Evolutionary conservation across 805 yeast species (phyloP), one percentile per base, ranked within the genome.

Genomic region (Ogataea degrootiae): DNA sequence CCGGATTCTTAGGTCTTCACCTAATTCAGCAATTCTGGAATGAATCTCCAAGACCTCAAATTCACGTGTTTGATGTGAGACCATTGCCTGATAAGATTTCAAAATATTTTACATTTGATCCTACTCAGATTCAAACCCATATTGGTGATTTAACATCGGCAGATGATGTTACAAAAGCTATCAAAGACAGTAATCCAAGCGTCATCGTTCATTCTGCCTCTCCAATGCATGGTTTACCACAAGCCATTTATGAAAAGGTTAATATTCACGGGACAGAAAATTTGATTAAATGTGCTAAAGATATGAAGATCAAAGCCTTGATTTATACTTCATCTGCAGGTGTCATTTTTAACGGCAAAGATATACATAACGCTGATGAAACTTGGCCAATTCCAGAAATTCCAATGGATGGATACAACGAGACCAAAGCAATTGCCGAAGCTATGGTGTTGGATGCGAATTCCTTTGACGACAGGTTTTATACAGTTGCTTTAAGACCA

Each of bases 321-420:
- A 95, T 94, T 2, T 94, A 91, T 70, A 94, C 99, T 1, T 91
- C 97, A 0, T 88, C 97, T 2, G 98, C 99, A 0, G 97, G 99
- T 55, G 99, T 94, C 26, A 85, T 91, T 33, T 94, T 94, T 72
- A 87, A 92, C 63, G 99, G 99, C n/a, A 85, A 81, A 50, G 96
- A 92, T 61, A 74, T 94, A 45, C 79, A 78, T 58, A 94, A 95
- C 61, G 99, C 95, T 2, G 94, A 92, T 66, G 99, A 94, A 70
- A 70, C 85, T 15, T 86, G 91, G 87, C 98, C 98, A 19, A 88
- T 87, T 54, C 97, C 98, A 1, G 80, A 77, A 41, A 77, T 80
- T 39, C 94, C 95, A 53, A 90, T 94, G 97, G 99, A 94, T 65
- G 96, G 95, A 1, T 94, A 94, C 67, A 95, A 94, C 61, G 91